Percentiles rank a stretch among this genome's conserved stretches.
These are phyloP conservation scores for Monosporascus ibericus DNA, from an alignment of 2,329 filamentous ascomycete genomes.

Conservation along the genomic window DNA sequence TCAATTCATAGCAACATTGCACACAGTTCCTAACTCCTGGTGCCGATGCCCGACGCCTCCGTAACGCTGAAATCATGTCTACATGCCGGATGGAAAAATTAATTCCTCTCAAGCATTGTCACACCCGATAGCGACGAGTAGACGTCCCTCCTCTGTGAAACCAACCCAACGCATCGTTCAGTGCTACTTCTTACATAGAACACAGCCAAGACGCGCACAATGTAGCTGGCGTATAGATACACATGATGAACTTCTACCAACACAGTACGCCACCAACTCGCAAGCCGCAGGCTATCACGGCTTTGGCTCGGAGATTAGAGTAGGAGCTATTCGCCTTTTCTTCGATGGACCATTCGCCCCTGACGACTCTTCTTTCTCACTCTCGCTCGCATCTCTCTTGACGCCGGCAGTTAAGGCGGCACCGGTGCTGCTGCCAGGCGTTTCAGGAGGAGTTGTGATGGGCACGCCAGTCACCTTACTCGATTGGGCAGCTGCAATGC, in stretches of 20 bases:
- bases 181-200: too few relatives aligned
- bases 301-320: conserved; percentile 38
- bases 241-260: background rate
- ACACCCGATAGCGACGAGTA: too few relatives aligned
- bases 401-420: conserved; percentile 31
- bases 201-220: background rate
- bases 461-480: conserved; percentile 58
- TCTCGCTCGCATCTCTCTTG: conserved; percentile 53
- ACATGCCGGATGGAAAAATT: too few relatives aligned
- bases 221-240: background rate
- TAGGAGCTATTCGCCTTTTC: conserved; percentile 66
- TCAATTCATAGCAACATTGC: too few relatives aligned
- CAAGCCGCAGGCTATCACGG: background rate
- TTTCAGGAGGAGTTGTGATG: conserved; percentile 85
- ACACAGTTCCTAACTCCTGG: too few relatives aligned
- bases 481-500: conserved; percentile 68
- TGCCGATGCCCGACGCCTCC: too few relatives aligned
- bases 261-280: background rate
- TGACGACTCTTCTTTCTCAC: conserved; percentile 42
- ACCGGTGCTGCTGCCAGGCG: conserved; percentile 60
- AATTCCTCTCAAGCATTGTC: too few relatives aligned
- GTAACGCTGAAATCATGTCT: too few relatives aligned
- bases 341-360: conserved; percentile 47
- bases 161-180: too few relatives aligned
- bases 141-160: too few relatives aligned